Conservation (phyloP, 2,329 filamentous ascomycete genomes). For the Fusarium sp. region DNA sequence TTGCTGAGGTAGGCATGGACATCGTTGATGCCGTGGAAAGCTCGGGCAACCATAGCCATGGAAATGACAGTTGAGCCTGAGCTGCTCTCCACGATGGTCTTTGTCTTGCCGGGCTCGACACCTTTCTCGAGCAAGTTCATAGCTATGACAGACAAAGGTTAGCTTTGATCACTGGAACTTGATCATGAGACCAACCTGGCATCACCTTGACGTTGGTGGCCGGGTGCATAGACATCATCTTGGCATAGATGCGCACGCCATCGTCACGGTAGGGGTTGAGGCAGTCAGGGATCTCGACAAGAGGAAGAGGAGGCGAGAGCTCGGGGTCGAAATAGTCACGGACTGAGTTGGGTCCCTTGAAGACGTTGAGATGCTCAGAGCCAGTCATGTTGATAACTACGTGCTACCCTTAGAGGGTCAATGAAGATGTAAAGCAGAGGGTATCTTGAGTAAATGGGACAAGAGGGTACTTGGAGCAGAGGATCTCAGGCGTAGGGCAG, state of each 20-base stretch:
- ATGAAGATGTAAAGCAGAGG: background rate
- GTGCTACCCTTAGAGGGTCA: conserved; percentile 4
- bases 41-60: conserved; percentile 56
- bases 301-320: conserved; percentile 64
- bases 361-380: conserved; percentile 60
- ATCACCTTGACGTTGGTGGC: conserved; percentile 73
- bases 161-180: background rate
- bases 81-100: conserved; percentile 69
- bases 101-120: conserved; percentile 58
- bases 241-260: conserved; percentile 72
- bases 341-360: conserved; percentile 65
- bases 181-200: conserved; percentile 56
- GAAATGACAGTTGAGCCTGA: conserved; percentile 73
- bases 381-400: conserved; percentile 40
- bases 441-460: background rate
- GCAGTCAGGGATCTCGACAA: conserved; percentile 68
- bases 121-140: conserved; percentile 63
- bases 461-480: background rate
- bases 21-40: conserved; percentile 54
- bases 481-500: background rate
- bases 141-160: conserved; percentile 35
- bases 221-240: conserved; percentile 72
- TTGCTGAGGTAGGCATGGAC: conserved; percentile 62
- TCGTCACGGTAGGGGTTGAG: conserved; percentile 68
- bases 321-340: conserved; percentile 71